Conservation (phyloP, 2,329 filamentous ascomycete species). For the Colletotrichum scovillei region DNA sequence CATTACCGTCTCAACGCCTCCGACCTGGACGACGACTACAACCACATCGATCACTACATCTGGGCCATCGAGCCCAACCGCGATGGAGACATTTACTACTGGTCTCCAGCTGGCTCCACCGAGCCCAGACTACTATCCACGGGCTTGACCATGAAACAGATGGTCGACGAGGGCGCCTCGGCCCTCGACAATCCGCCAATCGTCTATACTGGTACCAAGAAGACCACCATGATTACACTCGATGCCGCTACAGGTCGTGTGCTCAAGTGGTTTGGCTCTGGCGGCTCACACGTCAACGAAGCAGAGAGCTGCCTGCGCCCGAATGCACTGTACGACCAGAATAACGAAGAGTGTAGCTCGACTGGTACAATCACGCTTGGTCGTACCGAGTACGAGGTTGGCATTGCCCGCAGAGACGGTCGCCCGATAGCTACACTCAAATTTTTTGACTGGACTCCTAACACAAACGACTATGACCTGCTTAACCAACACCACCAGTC, state of each 20-base stretch:
- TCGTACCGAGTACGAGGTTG: conserved; percentile 89
- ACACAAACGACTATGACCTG: conserved; percentile 89
- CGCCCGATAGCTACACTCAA: conserved; percentile 87
- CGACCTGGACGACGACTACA: conserved; percentile 66
- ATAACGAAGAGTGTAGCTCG: conserved; percentile 81
- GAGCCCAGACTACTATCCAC: conserved; percentile 72
- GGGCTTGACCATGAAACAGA: conserved; percentile 81
- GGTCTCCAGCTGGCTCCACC: conserved; percentile 72
- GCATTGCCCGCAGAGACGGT: conserved; percentile 80
- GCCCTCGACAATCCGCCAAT: conserved; percentile 80
- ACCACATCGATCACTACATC: conserved; percentile 83
- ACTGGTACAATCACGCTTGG: conserved; percentile 85
- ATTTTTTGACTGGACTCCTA: conserved; percentile 95
- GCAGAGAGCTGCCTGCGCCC: conserved; percentile 81
- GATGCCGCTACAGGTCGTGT: conserved; percentile 88
- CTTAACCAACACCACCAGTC: conserved; percentile 83
- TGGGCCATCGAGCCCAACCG: conserved; percentile 96
- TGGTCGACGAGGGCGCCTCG: conserved; percentile 86
- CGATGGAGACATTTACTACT: conserved; percentile 88
- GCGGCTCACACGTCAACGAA: conserved; percentile 74
- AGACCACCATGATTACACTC: conserved; percentile 88
- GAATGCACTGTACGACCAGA: conserved; percentile 73
- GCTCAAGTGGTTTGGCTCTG: conserved; percentile 84
- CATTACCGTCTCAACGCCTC: conserved; percentile 81
- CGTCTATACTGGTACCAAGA: conserved; percentile 92